These are phyloP conservation scores for Noccaea caerulescens DNA, from an alignment of 345 rosid species.

Conservation along the genomic window DNA sequence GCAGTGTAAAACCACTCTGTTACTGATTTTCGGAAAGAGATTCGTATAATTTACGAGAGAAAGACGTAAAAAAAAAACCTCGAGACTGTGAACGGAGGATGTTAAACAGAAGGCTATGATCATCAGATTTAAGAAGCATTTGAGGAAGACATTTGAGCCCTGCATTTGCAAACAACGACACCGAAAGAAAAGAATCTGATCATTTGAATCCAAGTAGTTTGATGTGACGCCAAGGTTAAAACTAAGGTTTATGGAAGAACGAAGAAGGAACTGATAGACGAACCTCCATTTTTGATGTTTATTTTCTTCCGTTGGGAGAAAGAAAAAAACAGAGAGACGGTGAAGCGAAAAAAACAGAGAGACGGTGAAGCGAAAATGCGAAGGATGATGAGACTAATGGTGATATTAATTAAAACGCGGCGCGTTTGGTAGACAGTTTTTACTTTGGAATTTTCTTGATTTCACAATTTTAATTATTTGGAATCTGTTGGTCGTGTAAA, in stretches of 20 bases:
- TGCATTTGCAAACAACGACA: slow-evolving; percentile 21
- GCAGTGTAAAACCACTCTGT: background rate
- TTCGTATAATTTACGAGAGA: background rate
- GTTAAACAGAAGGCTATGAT: slow-evolving; percentile 36
- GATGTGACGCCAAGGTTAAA: background rate
- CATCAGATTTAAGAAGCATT: slow-evolving; percentile 32
- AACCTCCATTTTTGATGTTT: slow-evolving; percentile 15
- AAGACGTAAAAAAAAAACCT: slow-evolving; percentile 37
- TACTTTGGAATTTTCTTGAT: slow-evolving; percentile 21
- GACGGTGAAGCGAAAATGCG: slow-evolving; percentile 7
- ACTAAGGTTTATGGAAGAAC: background rate
- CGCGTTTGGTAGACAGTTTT: slow-evolving; percentile 33
- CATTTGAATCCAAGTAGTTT: background rate
- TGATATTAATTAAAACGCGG: slow-evolving; percentile 7
- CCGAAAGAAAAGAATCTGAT: no score
- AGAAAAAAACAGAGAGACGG: slow-evolving; percentile 5
- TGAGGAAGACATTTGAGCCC: slow-evolving; percentile 24
- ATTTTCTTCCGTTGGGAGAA: background rate
- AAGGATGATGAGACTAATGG: background rate
- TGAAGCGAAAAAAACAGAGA: slow-evolving; percentile 17
- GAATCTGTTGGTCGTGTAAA: slow-evolving; percentile 30
- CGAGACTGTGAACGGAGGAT: slow-evolving; percentile 40
- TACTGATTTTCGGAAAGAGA: background rate
- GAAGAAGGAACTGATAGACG: background rate
- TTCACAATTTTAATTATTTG: background rate